Conservation (phyloP, 2,329 filamentous ascomycete species). For the Fusarium mangiferae region DNA sequence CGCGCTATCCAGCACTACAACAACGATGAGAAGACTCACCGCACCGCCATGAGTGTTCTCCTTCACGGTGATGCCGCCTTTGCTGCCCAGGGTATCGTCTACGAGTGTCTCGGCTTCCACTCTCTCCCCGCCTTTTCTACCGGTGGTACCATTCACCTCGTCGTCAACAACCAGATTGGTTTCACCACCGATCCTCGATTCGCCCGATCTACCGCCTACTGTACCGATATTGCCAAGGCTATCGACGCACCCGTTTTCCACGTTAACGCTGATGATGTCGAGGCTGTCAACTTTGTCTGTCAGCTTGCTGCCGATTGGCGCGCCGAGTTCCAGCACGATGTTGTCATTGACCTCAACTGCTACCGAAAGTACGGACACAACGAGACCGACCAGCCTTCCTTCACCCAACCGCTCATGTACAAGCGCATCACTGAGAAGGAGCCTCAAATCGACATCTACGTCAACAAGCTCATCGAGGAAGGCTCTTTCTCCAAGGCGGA, state of each 20-base stretch:
- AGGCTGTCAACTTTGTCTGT: conserved; percentile 98
- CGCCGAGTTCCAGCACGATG: conserved; percentile 97
- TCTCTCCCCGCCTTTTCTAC: conserved; percentile 96
- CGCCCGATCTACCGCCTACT: conserved; percentile 96
- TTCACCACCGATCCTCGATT: conserved; percentile 99
- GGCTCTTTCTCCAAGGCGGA: conserved; percentile 97
- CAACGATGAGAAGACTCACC: conserved; percentile 89
- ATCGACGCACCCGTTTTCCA: conserved; percentile 99
- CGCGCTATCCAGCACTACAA: conserved; percentile 99
- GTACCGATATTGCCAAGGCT: conserved; percentile 98
- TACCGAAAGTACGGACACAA: conserved; percentile 99
- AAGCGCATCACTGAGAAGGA: conserved; percentile 91
- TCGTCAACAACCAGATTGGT: conserved; percentile 99
- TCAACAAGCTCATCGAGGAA: conserved; percentile 89
- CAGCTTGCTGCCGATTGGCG: conserved; percentile 98
- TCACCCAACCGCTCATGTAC: conserved; percentile 99
- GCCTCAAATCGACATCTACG: conserved; percentile 88
- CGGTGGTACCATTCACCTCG: conserved; percentile 94
- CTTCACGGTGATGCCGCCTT: conserved; percentile 98
- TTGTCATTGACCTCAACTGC: conserved; percentile 97
- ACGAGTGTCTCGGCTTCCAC: conserved; percentile 98
- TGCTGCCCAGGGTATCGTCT: conserved; percentile 95
- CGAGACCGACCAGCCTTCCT: conserved; percentile 98
- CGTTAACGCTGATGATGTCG: conserved; percentile 98
- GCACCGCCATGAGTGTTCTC: conserved; percentile 92